These are phyloP conservation scores for Iberis pinnata DNA, from an alignment of 345 rosid genomes.

Conservation along the genomic window DNA sequence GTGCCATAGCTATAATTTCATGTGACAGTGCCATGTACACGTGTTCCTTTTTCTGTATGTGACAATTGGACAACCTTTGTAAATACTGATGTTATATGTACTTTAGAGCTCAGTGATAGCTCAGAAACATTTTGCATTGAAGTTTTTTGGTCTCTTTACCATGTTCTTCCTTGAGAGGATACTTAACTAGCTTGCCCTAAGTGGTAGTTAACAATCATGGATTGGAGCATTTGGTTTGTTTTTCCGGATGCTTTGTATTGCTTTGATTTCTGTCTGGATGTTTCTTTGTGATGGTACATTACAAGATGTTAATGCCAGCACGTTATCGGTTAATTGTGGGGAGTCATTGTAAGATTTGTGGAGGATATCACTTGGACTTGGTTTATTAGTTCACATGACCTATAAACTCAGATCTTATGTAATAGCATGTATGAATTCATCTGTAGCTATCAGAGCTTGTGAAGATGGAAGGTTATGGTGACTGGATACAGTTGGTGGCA, in stretches of 20 bases:
- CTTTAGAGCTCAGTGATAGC: constrained; percentile 1
- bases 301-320: no score
- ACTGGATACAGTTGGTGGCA: constrained; percentile 95
- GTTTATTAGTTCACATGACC: constrained; percentile 11
- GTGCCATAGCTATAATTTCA: constrained; percentile 10
- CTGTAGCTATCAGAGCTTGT: constrained; percentile 95
- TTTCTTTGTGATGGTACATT: no score
- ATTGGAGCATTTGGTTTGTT: no score
- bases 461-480: constrained; percentile 93
- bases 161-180: no score
- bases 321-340: no score
- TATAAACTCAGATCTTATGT: constrained; percentile 11
- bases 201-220: no score
- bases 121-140: no score
- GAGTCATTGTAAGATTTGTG: no score
- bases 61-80: constrained; percentile 3
- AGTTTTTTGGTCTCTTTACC: no score
- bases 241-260: no score
- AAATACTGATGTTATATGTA: constrained; percentile 7
- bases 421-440: constrained; percentile 25
- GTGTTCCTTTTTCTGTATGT: constrained; percentile 7
- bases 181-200: no score
- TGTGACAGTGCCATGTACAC: constrained; percentile 4
- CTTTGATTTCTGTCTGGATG: no score
- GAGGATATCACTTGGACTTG: constrained; percentile 7